Percentiles rank a stretch among this genome's conserved stretches.
phyloP scores from a whole-genome alignment of 73 alveolate genomes.

The Paramecium sonneborni region DNA sequence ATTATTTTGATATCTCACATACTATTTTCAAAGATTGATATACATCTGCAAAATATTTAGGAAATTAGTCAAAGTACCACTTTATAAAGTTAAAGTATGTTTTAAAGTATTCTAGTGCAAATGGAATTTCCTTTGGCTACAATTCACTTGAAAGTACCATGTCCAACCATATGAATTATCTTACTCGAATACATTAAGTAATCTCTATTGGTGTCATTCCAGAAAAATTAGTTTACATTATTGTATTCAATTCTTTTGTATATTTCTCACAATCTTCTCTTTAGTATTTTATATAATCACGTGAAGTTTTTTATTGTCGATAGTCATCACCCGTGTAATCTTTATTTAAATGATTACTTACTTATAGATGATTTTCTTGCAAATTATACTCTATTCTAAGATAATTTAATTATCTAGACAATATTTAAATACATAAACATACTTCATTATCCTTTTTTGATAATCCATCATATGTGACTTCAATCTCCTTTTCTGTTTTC shows the following conservation, averaged over 20 bases:
- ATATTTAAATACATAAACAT: not conserved
- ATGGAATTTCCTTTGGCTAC: constrained; percentile 16
- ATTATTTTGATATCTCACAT: constrained; percentile 47
- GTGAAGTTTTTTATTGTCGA: not conserved
- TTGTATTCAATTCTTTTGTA: not conserved
- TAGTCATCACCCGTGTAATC: constrained; percentile 50
- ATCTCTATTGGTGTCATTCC: constrained; percentile 57
- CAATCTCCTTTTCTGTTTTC: constrained; percentile 1
- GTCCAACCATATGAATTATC: constrained; percentile 77
- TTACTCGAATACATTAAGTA: constrained; percentile 76
- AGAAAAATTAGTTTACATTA: not conserved
- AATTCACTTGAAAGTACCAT: constrained; percentile 67
- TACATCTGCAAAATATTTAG: constrained; percentile 63
- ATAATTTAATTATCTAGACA: not conserved
- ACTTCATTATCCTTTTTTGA: constrained; percentile 4
- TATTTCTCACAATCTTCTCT: not conserved
- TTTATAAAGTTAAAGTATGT: constrained; percentile 58
- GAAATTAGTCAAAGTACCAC: constrained; percentile 74
- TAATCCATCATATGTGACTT: constrained; percentile 46
- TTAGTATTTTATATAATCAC: not conserved
- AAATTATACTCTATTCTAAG: not conserved
- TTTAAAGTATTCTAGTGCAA: constrained; percentile 71
- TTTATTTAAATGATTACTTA: not conserved
- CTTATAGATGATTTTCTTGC: not conserved
- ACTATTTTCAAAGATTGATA: not conserved